phyloP scores from a whole-genome alignment of 225 moss, liverwort and hornwort genomes.

The Bryoerythrophyllum caledonicum region DNA sequence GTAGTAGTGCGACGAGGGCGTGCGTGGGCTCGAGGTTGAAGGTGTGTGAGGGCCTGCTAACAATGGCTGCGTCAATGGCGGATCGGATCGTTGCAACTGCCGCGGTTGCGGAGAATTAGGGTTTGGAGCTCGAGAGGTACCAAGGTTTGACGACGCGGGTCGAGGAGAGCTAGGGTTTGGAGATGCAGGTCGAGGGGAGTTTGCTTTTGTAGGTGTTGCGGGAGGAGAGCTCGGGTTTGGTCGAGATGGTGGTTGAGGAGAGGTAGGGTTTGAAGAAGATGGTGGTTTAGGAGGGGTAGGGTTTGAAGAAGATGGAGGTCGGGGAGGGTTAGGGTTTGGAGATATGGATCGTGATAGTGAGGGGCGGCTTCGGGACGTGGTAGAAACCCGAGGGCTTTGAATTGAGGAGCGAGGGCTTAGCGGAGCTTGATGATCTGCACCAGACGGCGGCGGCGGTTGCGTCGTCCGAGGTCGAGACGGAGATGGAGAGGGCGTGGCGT shows the following conservation, averaged over 20 bases:
- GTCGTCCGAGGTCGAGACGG: background rate
- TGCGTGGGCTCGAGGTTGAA: background rate
- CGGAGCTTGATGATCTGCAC: background rate
- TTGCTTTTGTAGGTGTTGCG: background rate
- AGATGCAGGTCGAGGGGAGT: background rate
- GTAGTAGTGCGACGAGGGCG: too few species aligned
- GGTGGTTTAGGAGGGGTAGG: background rate
- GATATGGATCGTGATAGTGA: background rate
- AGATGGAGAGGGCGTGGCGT: background rate
- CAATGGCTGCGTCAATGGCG: background rate
- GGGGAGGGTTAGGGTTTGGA: background rate
- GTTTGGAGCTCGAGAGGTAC: background rate
- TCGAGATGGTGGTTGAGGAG: background rate
- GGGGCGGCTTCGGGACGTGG: background rate
- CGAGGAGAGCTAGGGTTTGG: too few species aligned
- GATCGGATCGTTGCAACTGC: background rate
- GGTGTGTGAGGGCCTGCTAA: background rate
- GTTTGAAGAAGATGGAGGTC: background rate
- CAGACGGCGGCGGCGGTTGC: background rate
- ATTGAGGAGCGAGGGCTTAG: background rate
- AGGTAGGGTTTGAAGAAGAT: background rate
- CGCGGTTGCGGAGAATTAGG: background rate
- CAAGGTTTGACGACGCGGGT: background rate
- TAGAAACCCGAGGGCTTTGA: background rate
- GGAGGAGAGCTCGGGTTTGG: background rate